These are phyloP conservation scores for Kazachstania psychrophila DNA, from an alignment of 805 yeast species.

Conservation along the genomic window DNA sequence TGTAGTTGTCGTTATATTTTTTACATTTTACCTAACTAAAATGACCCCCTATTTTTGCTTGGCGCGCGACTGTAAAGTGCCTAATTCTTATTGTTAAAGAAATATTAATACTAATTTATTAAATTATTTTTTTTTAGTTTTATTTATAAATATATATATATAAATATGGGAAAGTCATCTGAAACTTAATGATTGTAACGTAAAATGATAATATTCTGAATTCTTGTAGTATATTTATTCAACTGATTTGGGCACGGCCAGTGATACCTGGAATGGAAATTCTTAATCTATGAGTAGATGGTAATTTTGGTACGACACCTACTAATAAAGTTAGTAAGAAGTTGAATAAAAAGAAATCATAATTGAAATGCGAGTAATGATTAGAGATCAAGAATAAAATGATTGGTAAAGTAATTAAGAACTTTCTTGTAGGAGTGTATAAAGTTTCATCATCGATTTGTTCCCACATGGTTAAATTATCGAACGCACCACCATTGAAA, in stretches of 20 bases:
- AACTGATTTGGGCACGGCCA: constrained; percentile 30
- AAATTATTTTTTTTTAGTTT: no score
- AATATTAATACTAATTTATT: no score
- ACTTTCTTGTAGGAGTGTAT: constrained; percentile 93
- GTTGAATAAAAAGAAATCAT: constrained; percentile 69
- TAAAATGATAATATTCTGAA: not conserved
- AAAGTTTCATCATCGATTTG: constrained; percentile 92
- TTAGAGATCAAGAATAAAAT: constrained; percentile 76
- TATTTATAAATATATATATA: not conserved
- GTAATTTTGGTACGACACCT: constrained; percentile 87
- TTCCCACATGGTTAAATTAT: constrained; percentile 96
- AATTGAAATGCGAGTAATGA: constrained; percentile 80
- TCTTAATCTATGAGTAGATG: constrained; percentile 70
- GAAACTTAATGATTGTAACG: not conserved
- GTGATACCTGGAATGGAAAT: constrained; percentile 47
- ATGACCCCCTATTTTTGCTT: no score
- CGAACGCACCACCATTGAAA: constrained; percentile 93
- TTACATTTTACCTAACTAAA: not conserved
- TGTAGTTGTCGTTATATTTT: constrained; percentile 38
- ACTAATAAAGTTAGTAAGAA: constrained; percentile 64
- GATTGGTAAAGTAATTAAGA: constrained; percentile 86
- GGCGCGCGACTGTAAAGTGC: not conserved
- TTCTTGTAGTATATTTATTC: constrained; percentile 4
- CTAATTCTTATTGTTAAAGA: no score
- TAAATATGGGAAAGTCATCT: not conserved